Base-by-base conservation (phyloP, 441 rosid species). In the Erysimum cheiri region DNA sequence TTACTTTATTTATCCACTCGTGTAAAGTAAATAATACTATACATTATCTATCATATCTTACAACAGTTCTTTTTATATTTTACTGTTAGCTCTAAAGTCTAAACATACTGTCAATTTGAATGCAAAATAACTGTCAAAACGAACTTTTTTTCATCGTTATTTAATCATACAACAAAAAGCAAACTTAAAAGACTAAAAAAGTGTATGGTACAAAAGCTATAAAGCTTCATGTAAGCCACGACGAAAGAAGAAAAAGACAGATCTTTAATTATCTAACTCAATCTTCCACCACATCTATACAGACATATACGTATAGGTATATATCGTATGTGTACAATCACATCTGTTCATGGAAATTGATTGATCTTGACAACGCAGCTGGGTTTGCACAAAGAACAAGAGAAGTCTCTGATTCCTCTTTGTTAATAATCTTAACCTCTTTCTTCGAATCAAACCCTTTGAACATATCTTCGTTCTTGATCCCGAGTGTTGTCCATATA, bases 401-500 rank as follows among this genome's bases (percentile, higher is more conserved):
- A 22, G 91, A 76, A 15, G 82, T 57, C 59, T 87, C 88, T 1
- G 58, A 37, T 67, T 60, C 64, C 15, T 53, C 69, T 8, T 32
- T 81, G 66, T 41, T 63, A 60, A 41, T 76, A 69, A 75, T 81
- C 87, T 49, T 80, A 37, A 6, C 83, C 61, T 79, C 78, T 90
- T 87, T 2, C 82, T 58, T 58, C 11, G 63, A 41, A 32, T 87
- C 85, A 75, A 92, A 84, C 52, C 83, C 87, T 81, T 83, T 84
- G 74, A 87, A 85, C 67, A 88, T 65, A 17, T 85, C 84, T 50
- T 89, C 97, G 52, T 89, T 86, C 83, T 82, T 86, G 60, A 93
- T 89, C 52, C 97, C 98, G 0, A 90, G 82, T 0, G 96, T 90
- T 70, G 90, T 80, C 98, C 97, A 93, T 79, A 93, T 93, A 6